Percentiles rank a stretch among this genome's conserved stretches.
phyloP scores from a whole-genome alignment of 352 stramenopile genomes.

The Pythium sp. region DNA sequence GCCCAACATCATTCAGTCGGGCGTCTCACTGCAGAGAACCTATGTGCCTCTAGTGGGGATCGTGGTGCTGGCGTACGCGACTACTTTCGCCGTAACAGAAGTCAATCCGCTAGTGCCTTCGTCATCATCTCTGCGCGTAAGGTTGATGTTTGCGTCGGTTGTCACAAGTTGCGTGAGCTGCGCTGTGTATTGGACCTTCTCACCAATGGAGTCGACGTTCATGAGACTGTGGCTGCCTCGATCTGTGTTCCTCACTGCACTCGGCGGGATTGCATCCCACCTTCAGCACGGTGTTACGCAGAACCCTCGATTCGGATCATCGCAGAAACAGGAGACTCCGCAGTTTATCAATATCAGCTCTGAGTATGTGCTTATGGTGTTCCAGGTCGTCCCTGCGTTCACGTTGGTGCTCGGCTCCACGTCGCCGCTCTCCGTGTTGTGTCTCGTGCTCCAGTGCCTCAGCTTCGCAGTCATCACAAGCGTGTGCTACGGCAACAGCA shows the following conservation, averaged over 20 bases:
- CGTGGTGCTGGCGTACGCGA: constrained; percentile 21
- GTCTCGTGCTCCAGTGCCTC: constrained; percentile 35
- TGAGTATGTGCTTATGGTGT: constrained; percentile 33
- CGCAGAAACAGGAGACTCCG: not conserved
- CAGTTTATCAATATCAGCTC: not conserved
- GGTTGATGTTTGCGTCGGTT: constrained; percentile 23
- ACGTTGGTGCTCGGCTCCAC: constrained; percentile 66
- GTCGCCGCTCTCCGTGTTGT: constrained; percentile 54
- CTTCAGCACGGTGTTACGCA: constrained; percentile 4
- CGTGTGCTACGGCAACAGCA: not conserved
- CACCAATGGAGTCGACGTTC: constrained; percentile 32
- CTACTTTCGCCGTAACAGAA: constrained; percentile 12
- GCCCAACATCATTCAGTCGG: constrained; percentile 73
- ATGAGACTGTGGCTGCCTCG: constrained; percentile 61
- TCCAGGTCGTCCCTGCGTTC: constrained; percentile 42
- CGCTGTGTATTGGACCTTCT: constrained; percentile 46
- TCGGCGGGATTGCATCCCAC: constrained; percentile 14
- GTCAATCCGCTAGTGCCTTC: not conserved
- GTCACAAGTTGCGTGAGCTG: constrained; percentile 30
- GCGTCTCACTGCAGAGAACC: constrained; percentile 30
- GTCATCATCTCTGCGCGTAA: constrained; percentile 14
- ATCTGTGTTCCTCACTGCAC: constrained; percentile 42
- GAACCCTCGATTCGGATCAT: not conserved
- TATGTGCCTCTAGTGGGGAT: constrained; percentile 31
- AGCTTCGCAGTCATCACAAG: constrained; percentile 40